Percentiles rank a stretch among this genome's conserved stretches.
phyloP scores from a whole-genome alignment of 1,284 basidiomycete genomes.

The Cutaneotrichosporon arboriforme region DNA sequence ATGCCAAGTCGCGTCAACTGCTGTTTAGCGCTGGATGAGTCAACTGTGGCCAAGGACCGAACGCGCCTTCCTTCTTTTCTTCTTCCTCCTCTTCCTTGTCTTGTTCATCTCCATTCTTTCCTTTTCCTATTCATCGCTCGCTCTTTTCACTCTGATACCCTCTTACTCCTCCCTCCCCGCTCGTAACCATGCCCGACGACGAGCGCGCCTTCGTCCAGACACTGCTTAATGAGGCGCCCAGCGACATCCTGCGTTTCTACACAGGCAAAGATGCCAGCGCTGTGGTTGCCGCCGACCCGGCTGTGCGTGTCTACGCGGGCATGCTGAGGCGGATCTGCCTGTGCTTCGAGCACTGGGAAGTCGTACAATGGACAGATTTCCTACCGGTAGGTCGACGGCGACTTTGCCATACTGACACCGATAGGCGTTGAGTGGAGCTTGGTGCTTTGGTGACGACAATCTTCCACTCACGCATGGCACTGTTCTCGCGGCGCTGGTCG shows the following conservation, averaged over 20 bases:
- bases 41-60: neutral
- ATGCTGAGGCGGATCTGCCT: neutral
- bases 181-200: neutral
- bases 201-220: neutral
- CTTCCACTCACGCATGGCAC: neutral
- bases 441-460: no score
- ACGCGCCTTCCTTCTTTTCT: neutral
- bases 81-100: neutral
- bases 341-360: neutral
- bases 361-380: neutral
- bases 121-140: neutral
- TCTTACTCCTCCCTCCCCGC: neutral
- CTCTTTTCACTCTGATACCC: neutral
- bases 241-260: neutral
- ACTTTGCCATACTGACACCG: neutral
- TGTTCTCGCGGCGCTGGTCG: neutral
- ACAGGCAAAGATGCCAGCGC: neutral
- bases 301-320: neutral
- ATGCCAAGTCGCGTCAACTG: no score
- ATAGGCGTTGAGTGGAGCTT: neutral
- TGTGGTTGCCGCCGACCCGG: neutral
- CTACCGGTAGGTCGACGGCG: neutral
- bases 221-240: neutral
- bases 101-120: neutral
- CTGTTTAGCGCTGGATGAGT: no score